A percentile compares a stretch with the other conserved stretches of the same genome.
Conservation (phyloP, 2,329 filamentous ascomycete genomes). For the Monilinia fructigena region DNA sequence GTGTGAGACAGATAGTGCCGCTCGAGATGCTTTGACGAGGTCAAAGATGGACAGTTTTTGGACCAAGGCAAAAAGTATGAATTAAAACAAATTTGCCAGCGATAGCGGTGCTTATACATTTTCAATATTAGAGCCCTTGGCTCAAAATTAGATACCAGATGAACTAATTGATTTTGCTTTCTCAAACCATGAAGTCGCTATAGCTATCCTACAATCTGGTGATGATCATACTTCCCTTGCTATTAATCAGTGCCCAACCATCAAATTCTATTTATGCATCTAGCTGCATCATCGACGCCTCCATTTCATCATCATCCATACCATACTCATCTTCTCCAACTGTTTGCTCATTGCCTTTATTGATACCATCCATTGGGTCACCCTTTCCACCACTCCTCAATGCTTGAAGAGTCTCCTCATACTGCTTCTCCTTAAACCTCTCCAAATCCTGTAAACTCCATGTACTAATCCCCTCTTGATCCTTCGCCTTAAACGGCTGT, state of each 20-base stretch:
- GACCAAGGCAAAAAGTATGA: conserved; percentile 73
- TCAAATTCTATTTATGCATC: conserved; percentile 27
- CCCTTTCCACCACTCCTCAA: conserved; percentile 47
- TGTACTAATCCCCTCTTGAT: conserved; percentile 90
- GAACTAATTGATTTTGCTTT: conserved; percentile 12
- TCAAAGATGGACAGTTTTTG: conserved; percentile 95
- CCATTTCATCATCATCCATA: conserved; percentile 43
- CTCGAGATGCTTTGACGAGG: conserved; percentile 73
- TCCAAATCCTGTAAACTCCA: conserved; percentile 82
- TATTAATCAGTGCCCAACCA: not conserved
- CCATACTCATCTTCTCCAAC: conserved; percentile 37
- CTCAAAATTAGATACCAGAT: conserved; percentile 15
- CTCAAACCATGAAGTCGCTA: not conserved
- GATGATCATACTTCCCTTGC: not conserved
- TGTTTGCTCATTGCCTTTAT: conserved; percentile 30
- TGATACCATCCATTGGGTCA: conserved; percentile 25
- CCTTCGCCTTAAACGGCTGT: conserved; percentile 76
- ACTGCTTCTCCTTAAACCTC: conserved; percentile 72
- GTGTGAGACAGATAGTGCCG: conserved; percentile 90
- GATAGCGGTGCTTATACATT: not conserved
- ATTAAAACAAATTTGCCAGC: conserved; percentile 26
- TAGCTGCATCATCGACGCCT: conserved; percentile 52
- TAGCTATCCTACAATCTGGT: conserved; percentile 18
- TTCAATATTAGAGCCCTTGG: not conserved
- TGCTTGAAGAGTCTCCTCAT: conserved; percentile 65